Evolutionary conservation across 371 early-diverging fungal species (phyloP).

Genomic region (Batkoa obscura): DNA sequence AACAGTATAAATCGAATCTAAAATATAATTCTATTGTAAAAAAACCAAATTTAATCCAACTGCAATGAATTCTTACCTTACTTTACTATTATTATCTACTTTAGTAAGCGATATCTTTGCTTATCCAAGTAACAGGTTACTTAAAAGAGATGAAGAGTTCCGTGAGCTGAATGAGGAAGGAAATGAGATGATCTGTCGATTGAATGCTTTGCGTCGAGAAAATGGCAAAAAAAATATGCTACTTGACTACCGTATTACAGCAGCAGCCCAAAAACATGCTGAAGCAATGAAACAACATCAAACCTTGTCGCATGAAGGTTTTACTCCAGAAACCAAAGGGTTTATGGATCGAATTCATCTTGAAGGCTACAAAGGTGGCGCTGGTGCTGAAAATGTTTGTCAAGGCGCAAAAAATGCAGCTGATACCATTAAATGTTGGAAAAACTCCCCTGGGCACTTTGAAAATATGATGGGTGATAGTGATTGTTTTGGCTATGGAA

Average conservation of each 20-base stretch:
- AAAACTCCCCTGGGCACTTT: slow-evolving; percentile 9
- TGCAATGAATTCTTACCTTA: no score
- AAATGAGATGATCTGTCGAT: background rate
- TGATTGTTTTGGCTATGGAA: background rate
- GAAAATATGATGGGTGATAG: slow-evolving; percentile 6
- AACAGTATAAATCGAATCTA: no score
- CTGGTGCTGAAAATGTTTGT: slow-evolving; percentile 1
- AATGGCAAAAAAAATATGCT: background rate
- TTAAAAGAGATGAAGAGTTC: no score
- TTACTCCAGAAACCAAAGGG: no score
- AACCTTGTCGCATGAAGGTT: background rate
- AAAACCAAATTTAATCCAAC: no score
- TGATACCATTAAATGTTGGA: slow-evolving; percentile 4
- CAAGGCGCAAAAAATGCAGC: background rate
- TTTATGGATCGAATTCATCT: background rate
- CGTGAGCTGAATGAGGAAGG: no score
- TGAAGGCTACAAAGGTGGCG: background rate
- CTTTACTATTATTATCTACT: no score
- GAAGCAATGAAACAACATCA: background rate
- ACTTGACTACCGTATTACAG: background rate
- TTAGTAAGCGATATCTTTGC: no score
- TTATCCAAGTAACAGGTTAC: no score
- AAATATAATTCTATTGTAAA: no score
- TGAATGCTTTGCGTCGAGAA: background rate
- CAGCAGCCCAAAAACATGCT: background rate